phyloP scores from a whole-genome alignment of 805 yeast genomes.

The Teunomyces funiuensis region DNA sequence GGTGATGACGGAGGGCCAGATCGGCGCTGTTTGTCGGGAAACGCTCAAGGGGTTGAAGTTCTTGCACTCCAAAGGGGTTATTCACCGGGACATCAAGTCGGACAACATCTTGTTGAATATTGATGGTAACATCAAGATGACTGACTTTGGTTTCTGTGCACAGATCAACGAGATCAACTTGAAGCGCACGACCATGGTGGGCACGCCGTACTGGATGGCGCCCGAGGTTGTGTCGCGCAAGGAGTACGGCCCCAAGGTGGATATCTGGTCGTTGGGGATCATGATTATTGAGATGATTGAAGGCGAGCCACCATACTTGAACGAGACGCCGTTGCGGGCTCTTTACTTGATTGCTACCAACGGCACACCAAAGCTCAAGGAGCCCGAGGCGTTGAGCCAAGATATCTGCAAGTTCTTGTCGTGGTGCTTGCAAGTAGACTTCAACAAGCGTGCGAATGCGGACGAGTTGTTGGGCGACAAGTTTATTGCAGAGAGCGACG shows the following conservation, averaged over 20 bases:
- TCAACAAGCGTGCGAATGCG: constrained; percentile 78
- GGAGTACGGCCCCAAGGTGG: constrained; percentile 96
- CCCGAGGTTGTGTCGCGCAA: constrained; percentile 96
- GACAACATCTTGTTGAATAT: constrained; percentile 85
- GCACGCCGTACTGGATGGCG: constrained; percentile 99
- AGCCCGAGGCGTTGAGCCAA: constrained; percentile 75
- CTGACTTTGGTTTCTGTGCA: constrained; percentile 97
- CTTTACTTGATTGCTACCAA: constrained; percentile 91
- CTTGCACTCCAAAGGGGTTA: constrained; percentile 87
- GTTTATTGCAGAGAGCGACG: constrained; percentile 63
- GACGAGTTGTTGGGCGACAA: constrained; percentile 65
- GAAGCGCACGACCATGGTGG: constrained; percentile 97
- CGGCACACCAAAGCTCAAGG: constrained; percentile 92
- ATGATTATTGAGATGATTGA: constrained; percentile 99
- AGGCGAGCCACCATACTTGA: constrained; percentile 97
- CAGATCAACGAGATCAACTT: constrained; percentile 69
- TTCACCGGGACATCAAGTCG: constrained; percentile 94
- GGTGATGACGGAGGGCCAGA: constrained; percentile 89
- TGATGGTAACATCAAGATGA: constrained; percentile 86
- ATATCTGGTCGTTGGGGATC: constrained; percentile 96
- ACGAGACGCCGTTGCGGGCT: constrained; percentile 94
- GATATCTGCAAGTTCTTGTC: constrained; percentile 68
- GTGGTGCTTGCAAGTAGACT: constrained; percentile 79
- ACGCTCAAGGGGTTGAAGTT: constrained; percentile 84
- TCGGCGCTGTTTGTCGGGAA: constrained; percentile 92